A percentile compares a stretch with the other conserved stretches of the same genome.
phyloP scores from a whole-genome alignment of 139 green algal genomes.

The Astrephomene gubernaculifera region DNA sequence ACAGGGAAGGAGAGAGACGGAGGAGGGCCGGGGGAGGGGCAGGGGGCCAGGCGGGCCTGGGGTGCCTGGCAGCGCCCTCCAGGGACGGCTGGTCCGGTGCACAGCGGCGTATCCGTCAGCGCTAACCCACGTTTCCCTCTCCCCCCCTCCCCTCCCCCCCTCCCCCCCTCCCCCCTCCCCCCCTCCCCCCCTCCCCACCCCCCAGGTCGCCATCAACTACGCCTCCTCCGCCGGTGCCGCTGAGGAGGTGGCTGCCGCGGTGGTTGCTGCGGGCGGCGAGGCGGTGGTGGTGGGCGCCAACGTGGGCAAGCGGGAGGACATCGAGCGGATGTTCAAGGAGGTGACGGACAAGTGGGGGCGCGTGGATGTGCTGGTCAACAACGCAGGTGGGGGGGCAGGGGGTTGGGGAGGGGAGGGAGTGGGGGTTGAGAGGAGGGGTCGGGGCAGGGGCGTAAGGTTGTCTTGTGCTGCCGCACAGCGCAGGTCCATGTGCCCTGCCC shows the following conservation, averaged over 20 bases:
- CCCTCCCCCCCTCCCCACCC: background rate
- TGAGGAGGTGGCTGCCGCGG: constrained; percentile 84
- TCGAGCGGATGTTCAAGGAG: constrained; percentile 82
- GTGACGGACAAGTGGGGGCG: constrained; percentile 86
- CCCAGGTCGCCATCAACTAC: constrained; percentile 90
- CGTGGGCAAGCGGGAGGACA: constrained; percentile 78
- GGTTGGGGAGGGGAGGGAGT: background rate
- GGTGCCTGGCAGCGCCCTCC: too few species aligned
- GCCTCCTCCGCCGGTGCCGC: constrained; percentile 76
- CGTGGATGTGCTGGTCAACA: constrained; percentile 99
- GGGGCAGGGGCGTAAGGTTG: too few species aligned
- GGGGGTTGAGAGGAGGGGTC: too few species aligned
- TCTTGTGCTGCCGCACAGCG: too few species aligned
- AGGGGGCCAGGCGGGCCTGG: too few species aligned
- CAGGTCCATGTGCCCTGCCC: too few species aligned
- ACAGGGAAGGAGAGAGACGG: too few species aligned
- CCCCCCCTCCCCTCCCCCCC: background rate
- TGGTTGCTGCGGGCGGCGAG: constrained; percentile 78
- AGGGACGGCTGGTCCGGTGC: too few species aligned
- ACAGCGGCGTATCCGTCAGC: too few species aligned
- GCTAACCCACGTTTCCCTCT: background rate
- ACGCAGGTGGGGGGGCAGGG: constrained; percentile 80
- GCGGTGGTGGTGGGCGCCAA: constrained; percentile 85
- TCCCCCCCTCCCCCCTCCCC: background rate
- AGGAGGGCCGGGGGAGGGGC: too few species aligned